Evolutionary conservation across 257 asterid genomes (phyloP), one percentile per base, ranked within the genome.

Genomic region (Perilla frutescens): DNA sequence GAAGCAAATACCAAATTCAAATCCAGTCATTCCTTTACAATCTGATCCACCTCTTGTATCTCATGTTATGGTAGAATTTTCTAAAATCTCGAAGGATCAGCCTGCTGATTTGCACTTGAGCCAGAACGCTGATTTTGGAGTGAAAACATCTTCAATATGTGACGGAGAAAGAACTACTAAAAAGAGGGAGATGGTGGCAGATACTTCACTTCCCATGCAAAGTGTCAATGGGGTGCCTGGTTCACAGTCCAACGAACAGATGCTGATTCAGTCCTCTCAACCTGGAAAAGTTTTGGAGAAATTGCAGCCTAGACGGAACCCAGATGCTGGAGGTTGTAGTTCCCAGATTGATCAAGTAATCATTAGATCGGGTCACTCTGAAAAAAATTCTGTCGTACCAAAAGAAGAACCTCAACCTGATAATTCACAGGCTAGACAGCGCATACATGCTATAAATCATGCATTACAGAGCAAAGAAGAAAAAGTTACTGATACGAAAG

Each of bases 271-370:
- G 45, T 49, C 73, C 13, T n/a, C 73, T 49, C 67, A 34, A 60
- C 72, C 81, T 20, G 79, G 67, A 44, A 83, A 81, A 50, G 45
- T 74, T 40, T 58, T 72, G 39, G 78, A 80, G 66, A 77, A 77
- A 69, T 62, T 84, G 84, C 87, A 76, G 71, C 84, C 77, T 13
- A 73, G 85, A 73, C 82, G 76, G 62, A 82, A 73, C 80, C 68
- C 70, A 1, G 84, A 82, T 31, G 34, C 59, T 72, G 84, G 76
- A 44, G 74, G 76, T 51, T 39, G 43, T 70, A 70, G 68, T 61
- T 73, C 75, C 56, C 81, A 73, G 45, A 31, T 73, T 80, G 72
- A 76, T 66, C 74, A 65, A 70, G 70, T 44, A 14, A 51, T 43
- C 37, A 6, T 57, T 77, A 59, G 56, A 47, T 58, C 64, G 4